Base-by-base conservation (phyloP, 2,329 filamentous ascomycete species). In the Ilyonectria destructans region DNA sequence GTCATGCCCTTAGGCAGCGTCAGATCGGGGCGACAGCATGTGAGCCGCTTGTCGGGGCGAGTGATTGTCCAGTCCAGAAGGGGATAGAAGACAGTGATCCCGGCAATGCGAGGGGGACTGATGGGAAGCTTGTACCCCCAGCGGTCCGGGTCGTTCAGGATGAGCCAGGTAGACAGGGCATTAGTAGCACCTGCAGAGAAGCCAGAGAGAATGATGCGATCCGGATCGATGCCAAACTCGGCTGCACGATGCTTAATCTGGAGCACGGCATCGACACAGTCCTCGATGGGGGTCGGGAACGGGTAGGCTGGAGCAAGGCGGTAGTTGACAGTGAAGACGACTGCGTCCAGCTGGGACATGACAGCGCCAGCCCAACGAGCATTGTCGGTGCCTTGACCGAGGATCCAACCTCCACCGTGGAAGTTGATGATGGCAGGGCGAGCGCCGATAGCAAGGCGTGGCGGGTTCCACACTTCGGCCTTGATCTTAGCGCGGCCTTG, bases 311-410 rank as follows among this genome's bases (percentile, higher is more conserved):
- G 91, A 0, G 90, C 90, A 2, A 92, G 85, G n/a, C 91, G 86
- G 76, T 93, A 93, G 73, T 91, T 89, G 71, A 92, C 89, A 2
- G 87, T 88, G 68, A 92, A 86, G 62, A 91, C 85, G 23, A 92
- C 82, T 31, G 87, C 89, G 59, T 88, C 85, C 13, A 87, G 81
- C 5, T 84, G 81, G 29, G 86, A 80, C 45, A 87, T 80, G 4
- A 90, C 85, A 40, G 85, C 81, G 4, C 85, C 83, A 6, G 87
- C 88, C 83, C 90, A 92, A 48, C 89, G 84, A 15, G 88, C 86
- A 74, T 92, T 90, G 75, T 92, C 88, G 4, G 88, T 90, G 4
- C 86, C 89, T 54, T 85, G 85, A 13, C 91, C 91, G 35, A 92
- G 80, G 7, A 90, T 88, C 80, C 91, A 92, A 6, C 91, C 91